These are phyloP conservation scores for Zelopaecilomyces penicillatus DNA, from an alignment of 2,329 filamentous ascomycete genomes.

Conservation along the genomic window DNA sequence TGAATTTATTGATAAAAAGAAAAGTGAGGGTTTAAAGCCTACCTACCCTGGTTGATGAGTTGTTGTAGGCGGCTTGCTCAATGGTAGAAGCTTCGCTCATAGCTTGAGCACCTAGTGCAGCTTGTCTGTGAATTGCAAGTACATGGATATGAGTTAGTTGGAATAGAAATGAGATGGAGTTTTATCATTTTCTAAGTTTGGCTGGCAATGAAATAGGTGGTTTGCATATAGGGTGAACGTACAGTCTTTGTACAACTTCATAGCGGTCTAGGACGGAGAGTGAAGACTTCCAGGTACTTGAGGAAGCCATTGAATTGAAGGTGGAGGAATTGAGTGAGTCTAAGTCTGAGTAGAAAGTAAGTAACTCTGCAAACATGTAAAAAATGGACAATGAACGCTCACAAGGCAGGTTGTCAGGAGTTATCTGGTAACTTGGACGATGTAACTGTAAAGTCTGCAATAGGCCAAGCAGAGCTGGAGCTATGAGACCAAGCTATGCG, in stretches of 20 bases:
- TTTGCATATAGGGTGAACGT: slow-evolving; percentile 20
- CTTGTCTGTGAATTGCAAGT: slow-evolving; percentile 17
- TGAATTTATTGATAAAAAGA: background rate
- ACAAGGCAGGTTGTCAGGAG: too few relatives aligned
- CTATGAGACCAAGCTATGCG: too few relatives aligned
- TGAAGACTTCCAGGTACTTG: slow-evolving; percentile 38
- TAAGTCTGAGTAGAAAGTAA: too few relatives aligned
- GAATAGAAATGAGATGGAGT: background rate
- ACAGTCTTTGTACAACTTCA: slow-evolving; percentile 49
- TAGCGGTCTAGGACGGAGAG: slow-evolving; percentile 54
- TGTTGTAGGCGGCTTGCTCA: slow-evolving; percentile 57
- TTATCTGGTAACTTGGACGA: too few relatives aligned
- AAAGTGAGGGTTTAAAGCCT: slow-evolving; percentile 3
- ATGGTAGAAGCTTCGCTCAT: slow-evolving; percentile 48
- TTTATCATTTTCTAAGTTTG: too few relatives aligned
- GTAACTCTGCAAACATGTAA: too few relatives aligned
- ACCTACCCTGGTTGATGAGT: slow-evolving; percentile 49
- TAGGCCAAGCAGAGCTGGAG: too few relatives aligned
- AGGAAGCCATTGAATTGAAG: slow-evolving; percentile 4
- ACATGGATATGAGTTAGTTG: slow-evolving; percentile 1
- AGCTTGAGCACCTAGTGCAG: slow-evolving; percentile 19
- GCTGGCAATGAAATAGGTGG: background rate
- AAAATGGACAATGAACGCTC: too few relatives aligned
- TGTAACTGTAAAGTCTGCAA: too few relatives aligned
- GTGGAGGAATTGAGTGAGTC: background rate